phyloP scores from a whole-genome alignment of 2,329 filamentous ascomycete genomes.

The Aciculosporium take region DNA sequence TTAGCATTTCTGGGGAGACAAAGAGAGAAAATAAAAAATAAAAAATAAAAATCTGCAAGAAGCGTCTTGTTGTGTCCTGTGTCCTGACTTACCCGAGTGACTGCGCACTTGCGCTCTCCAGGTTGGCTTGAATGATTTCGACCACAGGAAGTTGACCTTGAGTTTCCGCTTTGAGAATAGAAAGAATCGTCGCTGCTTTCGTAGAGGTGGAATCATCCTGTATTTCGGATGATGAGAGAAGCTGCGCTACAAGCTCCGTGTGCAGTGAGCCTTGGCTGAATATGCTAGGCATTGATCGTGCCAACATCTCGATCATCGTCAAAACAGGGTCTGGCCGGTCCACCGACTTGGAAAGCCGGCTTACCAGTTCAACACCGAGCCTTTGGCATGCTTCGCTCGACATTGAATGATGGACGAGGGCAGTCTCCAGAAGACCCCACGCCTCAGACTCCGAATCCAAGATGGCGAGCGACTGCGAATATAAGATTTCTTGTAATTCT shows the following conservation, averaged over 20 bases:
- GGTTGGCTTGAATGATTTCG: conserved; percentile 39
- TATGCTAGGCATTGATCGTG: conserved; percentile 28
- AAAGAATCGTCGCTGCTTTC: conserved; percentile 28
- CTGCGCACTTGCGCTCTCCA: conserved; percentile 32
- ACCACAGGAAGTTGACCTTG: conserved; percentile 30
- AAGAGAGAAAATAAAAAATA: too few relatives aligned
- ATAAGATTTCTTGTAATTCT: conserved; percentile 33
- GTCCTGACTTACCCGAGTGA: conserved; percentile 41
- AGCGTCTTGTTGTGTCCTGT: too few relatives aligned
- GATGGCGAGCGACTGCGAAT: conserved; percentile 25
- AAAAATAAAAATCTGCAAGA: too few relatives aligned
- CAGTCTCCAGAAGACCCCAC: conserved; percentile 35
- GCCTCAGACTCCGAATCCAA: conserved; percentile 18
- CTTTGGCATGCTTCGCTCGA: conserved; percentile 18
- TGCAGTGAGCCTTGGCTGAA: conserved; percentile 31
- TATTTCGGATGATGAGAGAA: conserved; percentile 41
- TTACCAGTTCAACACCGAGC: conserved; percentile 22
- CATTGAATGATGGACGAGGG: conserved; percentile 28
- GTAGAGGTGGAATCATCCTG: conserved; percentile 24
- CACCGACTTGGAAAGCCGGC: conserved; percentile 19
- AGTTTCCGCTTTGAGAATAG: conserved; percentile 29
- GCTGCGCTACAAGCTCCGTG: conserved; percentile 34
- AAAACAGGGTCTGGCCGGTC: conserved; percentile 20
- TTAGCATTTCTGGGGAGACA: background rate
- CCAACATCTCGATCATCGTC: conserved; percentile 32